phyloP scores from a whole-genome alignment of 257 asterid species.

The Solanum chaucha region DNA sequence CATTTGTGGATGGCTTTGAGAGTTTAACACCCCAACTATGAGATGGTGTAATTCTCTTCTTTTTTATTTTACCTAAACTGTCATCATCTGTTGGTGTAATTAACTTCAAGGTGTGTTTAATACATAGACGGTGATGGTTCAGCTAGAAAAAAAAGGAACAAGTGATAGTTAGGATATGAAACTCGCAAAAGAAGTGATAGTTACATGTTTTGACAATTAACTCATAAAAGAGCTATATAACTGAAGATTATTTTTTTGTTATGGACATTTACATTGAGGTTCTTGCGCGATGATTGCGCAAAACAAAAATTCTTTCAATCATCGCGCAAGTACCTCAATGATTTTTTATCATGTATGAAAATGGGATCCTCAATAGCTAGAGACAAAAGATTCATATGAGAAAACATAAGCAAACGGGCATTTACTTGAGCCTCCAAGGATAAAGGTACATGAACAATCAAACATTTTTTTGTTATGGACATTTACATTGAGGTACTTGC shows the following conservation, averaged over 20 bases:
- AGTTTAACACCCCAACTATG: background rate
- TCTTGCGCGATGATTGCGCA: too few relatives aligned
- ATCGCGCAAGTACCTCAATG: background rate
- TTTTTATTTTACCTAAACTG: background rate
- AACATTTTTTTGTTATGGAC: background rate
- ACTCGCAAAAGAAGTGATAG: background rate
- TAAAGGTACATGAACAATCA: background rate
- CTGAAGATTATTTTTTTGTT: background rate
- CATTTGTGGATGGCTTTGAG: background rate
- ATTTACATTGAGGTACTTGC: background rate
- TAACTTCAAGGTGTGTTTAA: background rate
- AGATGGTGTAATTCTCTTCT: background rate
- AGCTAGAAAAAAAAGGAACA: background rate
- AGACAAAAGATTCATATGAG: background rate
- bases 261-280: background rate
- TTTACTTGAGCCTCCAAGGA: background rate
- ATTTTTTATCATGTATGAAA: background rate
- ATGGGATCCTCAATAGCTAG: background rate
- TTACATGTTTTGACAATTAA: background rate
- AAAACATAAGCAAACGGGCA: background rate
- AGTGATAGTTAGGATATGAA: background rate
- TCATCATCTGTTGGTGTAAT: background rate
- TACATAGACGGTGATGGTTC: background rate
- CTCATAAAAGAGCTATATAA: background rate
- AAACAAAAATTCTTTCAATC: too few relatives aligned